Percentiles rank a stretch among this genome's conserved stretches.
Conservation (phyloP, 2,329 filamentous ascomycete genomes). For the Hortaea werneckii region DNA sequence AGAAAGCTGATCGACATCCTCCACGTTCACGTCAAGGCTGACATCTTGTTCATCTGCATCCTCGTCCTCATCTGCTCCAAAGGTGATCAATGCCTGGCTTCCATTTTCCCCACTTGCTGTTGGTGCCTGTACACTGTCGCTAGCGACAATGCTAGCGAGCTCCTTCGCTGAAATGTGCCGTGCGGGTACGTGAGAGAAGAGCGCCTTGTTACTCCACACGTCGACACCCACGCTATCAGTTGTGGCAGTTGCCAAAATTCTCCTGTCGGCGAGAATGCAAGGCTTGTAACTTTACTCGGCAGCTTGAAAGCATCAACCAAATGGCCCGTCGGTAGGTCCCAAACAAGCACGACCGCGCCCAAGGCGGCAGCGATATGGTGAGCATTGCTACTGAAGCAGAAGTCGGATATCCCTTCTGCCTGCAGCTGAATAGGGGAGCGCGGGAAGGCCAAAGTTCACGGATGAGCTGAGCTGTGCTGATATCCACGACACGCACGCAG, state of each 20-base stretch:
- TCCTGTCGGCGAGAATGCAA: constrained; percentile 81
- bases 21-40: constrained; percentile 39
- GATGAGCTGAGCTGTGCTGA: constrained; percentile 81
- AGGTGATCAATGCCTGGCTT: constrained; percentile 58
- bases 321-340: constrained; percentile 93
- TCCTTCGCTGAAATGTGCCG: constrained; percentile 72
- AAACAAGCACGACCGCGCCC: constrained; percentile 70
- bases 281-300: constrained; percentile 65
- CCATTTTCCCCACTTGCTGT: constrained; percentile 77
- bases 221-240: constrained; percentile 78
- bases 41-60: constrained; percentile 47
- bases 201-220: constrained; percentile 87
- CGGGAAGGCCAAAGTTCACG: constrained; percentile 79
- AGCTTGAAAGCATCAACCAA: constrained; percentile 85
- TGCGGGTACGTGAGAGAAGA: constrained; percentile 83
- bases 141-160: constrained; percentile 50
- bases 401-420: constrained; percentile 25
- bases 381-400: constrained; percentile 75
- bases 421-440: constrained; percentile 13
- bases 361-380: constrained; percentile 88
- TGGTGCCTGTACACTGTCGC: constrained; percentile 34
- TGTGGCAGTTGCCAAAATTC: constrained; percentile 90
- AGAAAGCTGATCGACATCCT: constrained; percentile 44
- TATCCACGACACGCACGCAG: constrained; percentile 78
- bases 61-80: constrained; percentile 36